A percentile compares a stretch with the other conserved stretches of the same genome.
phyloP scores from a whole-genome alignment of 2,329 filamentous ascomycete species.

The Torrubiellomyces zombiae region DNA sequence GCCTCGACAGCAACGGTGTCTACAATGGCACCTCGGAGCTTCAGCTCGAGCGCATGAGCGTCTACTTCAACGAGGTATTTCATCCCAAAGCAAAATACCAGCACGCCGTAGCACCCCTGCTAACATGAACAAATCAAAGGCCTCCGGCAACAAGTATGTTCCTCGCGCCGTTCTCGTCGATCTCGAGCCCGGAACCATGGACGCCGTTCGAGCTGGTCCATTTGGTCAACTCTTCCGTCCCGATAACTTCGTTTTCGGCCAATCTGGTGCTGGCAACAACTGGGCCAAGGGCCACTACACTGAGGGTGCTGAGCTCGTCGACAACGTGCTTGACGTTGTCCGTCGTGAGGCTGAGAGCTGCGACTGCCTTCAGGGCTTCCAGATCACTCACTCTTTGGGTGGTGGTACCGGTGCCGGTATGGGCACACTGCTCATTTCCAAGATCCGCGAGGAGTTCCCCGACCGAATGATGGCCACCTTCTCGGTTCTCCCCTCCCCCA shows the following conservation, averaged over 20 bases:
- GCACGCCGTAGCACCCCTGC: too few relatives aligned
- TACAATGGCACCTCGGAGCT: slow-evolving; percentile 98
- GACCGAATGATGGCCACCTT: slow-evolving; percentile 99
- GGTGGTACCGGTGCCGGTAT: slow-evolving; percentile 99
- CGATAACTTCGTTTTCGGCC: slow-evolving; percentile 99
- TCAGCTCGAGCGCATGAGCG: slow-evolving; percentile 99
- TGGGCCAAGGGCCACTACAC: slow-evolving; percentile 99
- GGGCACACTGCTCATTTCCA: slow-evolving; percentile 98
- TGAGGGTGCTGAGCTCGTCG: slow-evolving; percentile 96
- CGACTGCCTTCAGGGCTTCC: slow-evolving; percentile 99
- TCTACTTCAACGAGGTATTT: slow-evolving; percentile 77
- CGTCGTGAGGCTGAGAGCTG: slow-evolving; percentile 97
- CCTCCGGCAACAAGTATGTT: slow-evolving; percentile 96
- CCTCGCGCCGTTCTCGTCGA: slow-evolving; percentile 98
- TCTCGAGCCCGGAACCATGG: slow-evolving; percentile 98
- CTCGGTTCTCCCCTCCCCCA: slow-evolving; percentile 95
- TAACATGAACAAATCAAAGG: too few relatives aligned
- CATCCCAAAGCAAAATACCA: background rate
- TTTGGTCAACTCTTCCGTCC: slow-evolving; percentile 99
- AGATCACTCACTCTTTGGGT: slow-evolving; percentile 99
- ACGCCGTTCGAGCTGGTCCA: slow-evolving; percentile 92
- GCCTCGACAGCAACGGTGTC: slow-evolving; percentile 93
- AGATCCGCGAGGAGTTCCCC: slow-evolving; percentile 99
- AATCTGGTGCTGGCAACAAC: slow-evolving; percentile 99
- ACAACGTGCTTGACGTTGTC: slow-evolving; percentile 95